phyloP scores from a whole-genome alignment of 2,329 filamentous ascomycete genomes.

The Aspergillus ustus region DNA sequence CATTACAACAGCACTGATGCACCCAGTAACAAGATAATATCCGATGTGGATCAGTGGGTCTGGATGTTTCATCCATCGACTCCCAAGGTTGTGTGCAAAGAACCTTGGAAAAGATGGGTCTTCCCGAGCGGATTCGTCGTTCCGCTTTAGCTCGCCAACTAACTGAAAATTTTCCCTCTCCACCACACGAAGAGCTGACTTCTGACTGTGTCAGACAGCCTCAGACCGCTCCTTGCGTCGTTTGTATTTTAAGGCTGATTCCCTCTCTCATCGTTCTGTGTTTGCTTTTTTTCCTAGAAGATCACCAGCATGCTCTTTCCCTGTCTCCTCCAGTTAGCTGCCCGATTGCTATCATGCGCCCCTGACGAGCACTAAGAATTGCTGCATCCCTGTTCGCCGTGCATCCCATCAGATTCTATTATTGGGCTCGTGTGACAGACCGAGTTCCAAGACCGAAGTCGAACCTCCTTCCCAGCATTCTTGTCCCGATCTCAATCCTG shows the following conservation, averaged over 20 bases:
- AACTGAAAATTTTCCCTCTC: constrained; percentile 19
- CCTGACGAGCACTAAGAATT: constrained; percentile 23
- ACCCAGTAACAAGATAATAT: constrained; percentile 13
- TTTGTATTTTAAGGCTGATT: constrained; percentile 18
- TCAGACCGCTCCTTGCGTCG: constrained; percentile 11
- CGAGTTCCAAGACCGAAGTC: constrained; percentile 8
- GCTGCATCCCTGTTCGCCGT: constrained; percentile 21
- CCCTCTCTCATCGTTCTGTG: constrained; percentile 1
- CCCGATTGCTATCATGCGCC: constrained; percentile 27
- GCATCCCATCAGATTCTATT: constrained; percentile 13
- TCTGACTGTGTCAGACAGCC: constrained; percentile 20
- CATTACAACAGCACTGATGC: constrained; percentile 6
- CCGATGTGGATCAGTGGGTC: constrained; percentile 19
- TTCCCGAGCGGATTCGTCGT: constrained; percentile 5
- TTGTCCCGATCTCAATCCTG: constrained; percentile 8
- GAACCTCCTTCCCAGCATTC: constrained; percentile 2
- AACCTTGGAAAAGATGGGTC: constrained; percentile 8
- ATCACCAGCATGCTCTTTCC: constrained; percentile 19
- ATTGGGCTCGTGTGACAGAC: constrained; percentile 17
- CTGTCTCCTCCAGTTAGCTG: constrained; percentile 27
- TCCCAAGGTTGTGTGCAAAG: neutral
- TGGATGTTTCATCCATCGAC: neutral
- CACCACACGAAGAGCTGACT: constrained; percentile 19
- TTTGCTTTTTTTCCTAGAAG: constrained; percentile 7
- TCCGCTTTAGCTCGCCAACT: constrained; percentile 8